Percentiles rank a stretch among this genome's conserved stretches.
phyloP scores from a whole-genome alignment of 805 yeast genomes.

The Metschnikowia aberdeeniae region DNA sequence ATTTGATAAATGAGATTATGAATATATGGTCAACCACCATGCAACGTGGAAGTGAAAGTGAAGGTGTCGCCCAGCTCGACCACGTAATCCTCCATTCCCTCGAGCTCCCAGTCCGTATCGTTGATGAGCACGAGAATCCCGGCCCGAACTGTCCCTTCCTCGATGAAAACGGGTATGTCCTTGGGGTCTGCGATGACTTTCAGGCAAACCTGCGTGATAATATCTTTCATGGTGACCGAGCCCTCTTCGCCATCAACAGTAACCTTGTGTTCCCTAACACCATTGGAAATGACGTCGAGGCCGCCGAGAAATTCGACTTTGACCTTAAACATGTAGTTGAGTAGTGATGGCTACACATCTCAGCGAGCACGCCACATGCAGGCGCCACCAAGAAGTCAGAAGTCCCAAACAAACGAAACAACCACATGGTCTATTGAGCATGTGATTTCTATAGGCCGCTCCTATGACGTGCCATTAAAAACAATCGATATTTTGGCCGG shows the following conservation, averaged over 20 bases:
- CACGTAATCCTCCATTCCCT: slow-evolving; percentile 80
- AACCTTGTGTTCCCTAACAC: slow-evolving; percentile 51
- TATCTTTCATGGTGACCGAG: slow-evolving; percentile 43
- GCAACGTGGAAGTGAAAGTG: slow-evolving; percentile 88
- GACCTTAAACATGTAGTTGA: slow-evolving; percentile 25
- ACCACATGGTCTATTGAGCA: too few species aligned
- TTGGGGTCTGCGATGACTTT: slow-evolving; percentile 56
- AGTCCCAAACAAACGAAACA: too few species aligned
- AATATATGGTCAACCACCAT: slow-evolving; percentile 64
- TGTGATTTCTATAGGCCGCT: too few species aligned
- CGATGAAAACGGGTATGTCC: slow-evolving; percentile 71
- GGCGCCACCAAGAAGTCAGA: background rate
- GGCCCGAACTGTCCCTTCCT: slow-evolving; percentile 80
- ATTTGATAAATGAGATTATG: background rate
- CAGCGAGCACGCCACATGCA: slow-evolving; percentile 1
- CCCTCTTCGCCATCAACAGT: slow-evolving; percentile 41
- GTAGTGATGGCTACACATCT: background rate
- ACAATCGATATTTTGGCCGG: too few species aligned
- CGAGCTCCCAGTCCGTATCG: slow-evolving; percentile 96
- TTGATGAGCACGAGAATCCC: slow-evolving; percentile 89
- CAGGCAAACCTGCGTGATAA: slow-evolving; percentile 51
- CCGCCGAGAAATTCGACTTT: slow-evolving; percentile 65
- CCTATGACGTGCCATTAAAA: too few species aligned
- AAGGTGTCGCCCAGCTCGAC: slow-evolving; percentile 72
- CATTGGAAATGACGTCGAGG: slow-evolving; percentile 69